These are phyloP conservation scores for Hortaea werneckii DNA, from an alignment of 2,329 filamentous ascomycete species.

Conservation along the genomic window DNA sequence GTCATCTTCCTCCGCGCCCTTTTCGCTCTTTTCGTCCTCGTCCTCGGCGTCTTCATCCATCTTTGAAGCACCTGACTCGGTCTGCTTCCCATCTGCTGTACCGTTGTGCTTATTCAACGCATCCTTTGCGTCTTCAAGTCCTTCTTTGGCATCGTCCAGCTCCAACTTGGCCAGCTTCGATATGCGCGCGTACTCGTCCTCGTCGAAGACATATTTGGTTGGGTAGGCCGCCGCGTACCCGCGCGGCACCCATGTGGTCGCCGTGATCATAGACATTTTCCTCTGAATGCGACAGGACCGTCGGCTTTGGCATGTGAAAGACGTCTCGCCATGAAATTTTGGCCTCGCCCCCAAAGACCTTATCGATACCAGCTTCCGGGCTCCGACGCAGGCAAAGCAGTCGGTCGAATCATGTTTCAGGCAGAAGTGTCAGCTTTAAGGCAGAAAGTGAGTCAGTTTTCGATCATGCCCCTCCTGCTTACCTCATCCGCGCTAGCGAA, in stretches of 20 bases:
- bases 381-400: no score
- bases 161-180: slow-evolving; percentile 48
- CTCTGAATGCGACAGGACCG: neutral
- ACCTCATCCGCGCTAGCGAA: neutral
- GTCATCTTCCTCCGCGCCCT: slow-evolving; percentile 36
- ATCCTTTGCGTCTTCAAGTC: slow-evolving; percentile 60
- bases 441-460: neutral
- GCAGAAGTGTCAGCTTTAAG: no score
- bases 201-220: slow-evolving; percentile 40
- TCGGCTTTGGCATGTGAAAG: neutral
- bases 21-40: slow-evolving; percentile 20
- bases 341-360: neutral
- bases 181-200: slow-evolving; percentile 42
- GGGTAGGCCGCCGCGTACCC: slow-evolving; percentile 41
- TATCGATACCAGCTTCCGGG: neutral
- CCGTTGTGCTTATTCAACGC: slow-evolving; percentile 25
- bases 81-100: neutral
- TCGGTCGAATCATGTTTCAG: no score
- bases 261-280: slow-evolving; percentile 44
- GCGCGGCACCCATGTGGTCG: slow-evolving; percentile 43
- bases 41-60: slow-evolving; percentile 9
- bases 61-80: slow-evolving; percentile 4
- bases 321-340: neutral
- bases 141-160: slow-evolving; percentile 84
- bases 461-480: neutral